Conservation (phyloP, 257 asterid species). For the Gardenia jasminoides region DNA sequence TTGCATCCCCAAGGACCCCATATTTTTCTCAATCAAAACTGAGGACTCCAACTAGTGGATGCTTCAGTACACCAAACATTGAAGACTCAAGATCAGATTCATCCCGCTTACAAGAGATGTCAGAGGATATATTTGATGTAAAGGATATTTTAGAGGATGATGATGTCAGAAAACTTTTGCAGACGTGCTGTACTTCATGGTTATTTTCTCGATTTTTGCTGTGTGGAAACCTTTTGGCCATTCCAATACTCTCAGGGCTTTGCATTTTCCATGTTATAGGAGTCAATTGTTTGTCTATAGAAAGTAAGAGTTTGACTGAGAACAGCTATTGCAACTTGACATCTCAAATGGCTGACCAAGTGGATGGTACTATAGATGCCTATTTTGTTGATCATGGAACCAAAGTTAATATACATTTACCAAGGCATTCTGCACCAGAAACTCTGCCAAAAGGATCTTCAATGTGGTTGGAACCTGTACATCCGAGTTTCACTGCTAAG, state of each 20-base stretch:
- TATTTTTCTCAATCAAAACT: slow-evolving; percentile 41
- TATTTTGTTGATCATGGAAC: slow-evolving; percentile 50
- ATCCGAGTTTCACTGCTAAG: slow-evolving; percentile 24
- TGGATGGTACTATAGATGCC: slow-evolving; percentile 27
- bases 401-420: slow-evolving; percentile 44
- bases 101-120: slow-evolving; percentile 31
- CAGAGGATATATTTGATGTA: slow-evolving; percentile 39
- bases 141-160: slow-evolving; percentile 52
- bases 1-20: slow-evolving; percentile 75
- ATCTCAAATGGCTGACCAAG: slow-evolving; percentile 26
- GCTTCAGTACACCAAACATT: slow-evolving; percentile 33
- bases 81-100: slow-evolving; percentile 36
- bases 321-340: slow-evolving; percentile 21
- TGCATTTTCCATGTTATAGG: slow-evolving; percentile 60
- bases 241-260: slow-evolving; percentile 66
- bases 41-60: slow-evolving; percentile 41
- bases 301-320: slow-evolving; percentile 23
- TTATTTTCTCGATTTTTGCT: slow-evolving; percentile 59
- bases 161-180: slow-evolving; percentile 58
- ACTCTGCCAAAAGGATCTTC: slow-evolving; percentile 25
- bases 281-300: slow-evolving; percentile 32
- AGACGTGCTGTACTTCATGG: slow-evolving; percentile 60
- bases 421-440: slow-evolving; percentile 34
- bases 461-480: slow-evolving; percentile 28
- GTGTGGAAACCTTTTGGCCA: slow-evolving; percentile 62